Evolutionary conservation across 1,284 basidiomycete species (phyloP).

Genomic region (Agaricales sp.): DNA sequence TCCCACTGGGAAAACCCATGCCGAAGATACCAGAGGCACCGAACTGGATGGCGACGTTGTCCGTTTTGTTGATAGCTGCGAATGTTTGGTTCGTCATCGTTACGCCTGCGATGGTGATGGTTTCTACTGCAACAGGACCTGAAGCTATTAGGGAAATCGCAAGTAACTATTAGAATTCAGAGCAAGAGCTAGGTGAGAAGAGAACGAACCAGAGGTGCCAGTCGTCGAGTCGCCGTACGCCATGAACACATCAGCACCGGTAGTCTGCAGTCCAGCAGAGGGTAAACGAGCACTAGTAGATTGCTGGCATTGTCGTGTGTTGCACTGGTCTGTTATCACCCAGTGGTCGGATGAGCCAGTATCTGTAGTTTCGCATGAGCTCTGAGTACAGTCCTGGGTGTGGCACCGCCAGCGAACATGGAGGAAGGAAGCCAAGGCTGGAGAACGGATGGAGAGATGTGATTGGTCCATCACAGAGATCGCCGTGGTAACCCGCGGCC

Average conservation of each 20-base stretch:
- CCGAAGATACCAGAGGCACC: slow-evolving; percentile 43
- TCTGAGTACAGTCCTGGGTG: slow-evolving; percentile 1
- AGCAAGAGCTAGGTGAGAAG: neutral
- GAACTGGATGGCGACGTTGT: slow-evolving; percentile 33
- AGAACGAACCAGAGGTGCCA: slow-evolving; percentile 30
- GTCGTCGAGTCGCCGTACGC: slow-evolving; percentile 45
- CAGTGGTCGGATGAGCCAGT: slow-evolving; percentile 51
- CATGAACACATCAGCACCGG: slow-evolving; percentile 27
- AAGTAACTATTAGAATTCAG: neutral
- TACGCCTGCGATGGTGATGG: slow-evolving; percentile 32
- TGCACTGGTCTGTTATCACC: slow-evolving; percentile 40
- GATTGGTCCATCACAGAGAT: neutral
- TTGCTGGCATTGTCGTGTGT: slow-evolving; percentile 15
- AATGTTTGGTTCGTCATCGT: slow-evolving; percentile 33
- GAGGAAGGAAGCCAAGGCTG: slow-evolving; percentile 7
- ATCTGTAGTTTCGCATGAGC: slow-evolving; percentile 21
- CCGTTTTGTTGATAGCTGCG: slow-evolving; percentile 43
- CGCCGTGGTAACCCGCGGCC: neutral
- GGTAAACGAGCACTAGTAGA: slow-evolving; percentile 26
- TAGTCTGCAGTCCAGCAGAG: slow-evolving; percentile 25
- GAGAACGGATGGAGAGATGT: no score
- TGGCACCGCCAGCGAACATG: neutral
- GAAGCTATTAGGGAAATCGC: slow-evolving; percentile 38
- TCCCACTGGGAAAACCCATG: slow-evolving; percentile 47
- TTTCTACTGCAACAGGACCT: slow-evolving; percentile 38